Percentiles rank a stretch among this genome's conserved stretches.
Evolutionary conservation across 208 protist species (phyloP).

Genomic region (Trypanosomatidae sp.): DNA sequence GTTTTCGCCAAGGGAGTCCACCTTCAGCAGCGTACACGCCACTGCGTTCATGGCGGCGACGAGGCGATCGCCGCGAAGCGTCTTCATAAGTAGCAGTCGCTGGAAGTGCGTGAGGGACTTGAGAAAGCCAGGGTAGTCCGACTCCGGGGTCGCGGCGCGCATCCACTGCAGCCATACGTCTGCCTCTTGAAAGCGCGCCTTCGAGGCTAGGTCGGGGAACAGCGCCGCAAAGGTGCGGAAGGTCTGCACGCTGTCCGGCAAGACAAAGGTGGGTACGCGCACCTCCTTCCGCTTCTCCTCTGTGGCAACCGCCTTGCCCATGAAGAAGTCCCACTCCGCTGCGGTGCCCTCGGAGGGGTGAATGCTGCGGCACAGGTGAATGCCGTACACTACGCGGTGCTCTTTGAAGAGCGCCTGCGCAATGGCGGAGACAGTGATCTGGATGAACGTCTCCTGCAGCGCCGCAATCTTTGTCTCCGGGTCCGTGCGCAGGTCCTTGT

Average conservation of each 20-base stretch:
- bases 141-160: slow-evolving; percentile 82
- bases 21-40: slow-evolving; percentile 75
- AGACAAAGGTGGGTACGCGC: slow-evolving; percentile 86
- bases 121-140: slow-evolving; percentile 81
- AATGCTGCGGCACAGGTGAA: slow-evolving; percentile 93
- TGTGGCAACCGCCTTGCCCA: slow-evolving; percentile 42
- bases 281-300: slow-evolving; percentile 62
- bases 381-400: slow-evolving; percentile 95
- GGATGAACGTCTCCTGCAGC: slow-evolving; percentile 81
- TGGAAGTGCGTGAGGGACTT: slow-evolving; percentile 93
- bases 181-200: slow-evolving; percentile 82
- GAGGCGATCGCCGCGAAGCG: slow-evolving; percentile 96
- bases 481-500: slow-evolving; percentile 76
- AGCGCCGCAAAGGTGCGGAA: slow-evolving; percentile 76
- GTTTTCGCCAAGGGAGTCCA: slow-evolving; percentile 76
- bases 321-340: slow-evolving; percentile 95
- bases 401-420: slow-evolving; percentile 94
- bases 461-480: slow-evolving; percentile 84
- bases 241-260: slow-evolving; percentile 78
- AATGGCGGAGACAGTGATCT: slow-evolving; percentile 79
- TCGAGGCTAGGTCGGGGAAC: slow-evolving; percentile 71
- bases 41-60: slow-evolving; percentile 91
- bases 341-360: slow-evolving; percentile 53
- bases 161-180: slow-evolving; percentile 94
- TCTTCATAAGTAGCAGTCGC: slow-evolving; percentile 94